phyloP scores from a whole-genome alignment of 1,284 basidiomycete species.

The Heterobasidion irregulare region DNA sequence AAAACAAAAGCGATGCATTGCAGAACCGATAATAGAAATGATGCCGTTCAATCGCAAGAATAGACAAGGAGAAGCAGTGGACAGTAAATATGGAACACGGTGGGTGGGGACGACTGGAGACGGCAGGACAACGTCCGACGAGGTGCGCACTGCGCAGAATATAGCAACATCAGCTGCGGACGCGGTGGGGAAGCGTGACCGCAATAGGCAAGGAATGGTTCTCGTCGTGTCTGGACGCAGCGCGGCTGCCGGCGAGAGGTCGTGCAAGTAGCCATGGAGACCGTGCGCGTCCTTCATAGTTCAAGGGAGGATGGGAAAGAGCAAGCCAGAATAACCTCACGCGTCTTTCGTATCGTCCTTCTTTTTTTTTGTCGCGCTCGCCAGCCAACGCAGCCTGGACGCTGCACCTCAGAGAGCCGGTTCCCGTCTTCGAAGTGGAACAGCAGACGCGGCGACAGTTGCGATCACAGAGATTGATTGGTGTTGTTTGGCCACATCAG shows the following conservation, averaged over 20 bases:
- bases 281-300: neutral
- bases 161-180: neutral
- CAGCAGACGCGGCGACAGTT: neutral
- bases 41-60: too few relatives aligned
- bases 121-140: too few relatives aligned
- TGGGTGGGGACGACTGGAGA: too few relatives aligned
- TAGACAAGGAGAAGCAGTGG: too few relatives aligned
- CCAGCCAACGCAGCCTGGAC: neutral
- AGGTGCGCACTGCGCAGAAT: too few relatives aligned
- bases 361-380: neutral
- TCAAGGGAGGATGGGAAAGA: neutral
- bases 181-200: neutral
- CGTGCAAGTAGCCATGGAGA: neutral
- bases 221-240: neutral
- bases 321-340: neutral
- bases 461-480: neutral
- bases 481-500: neutral
- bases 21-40: too few relatives aligned
- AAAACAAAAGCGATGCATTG: too few relatives aligned
- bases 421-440: neutral
- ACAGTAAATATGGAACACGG: too few relatives aligned
- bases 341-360: neutral
- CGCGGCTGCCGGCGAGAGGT: neutral
- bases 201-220: neutral
- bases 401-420: neutral